Conservation (phyloP, 495 filamentous ascomycete species). For the Penicillium steckii region DNA sequence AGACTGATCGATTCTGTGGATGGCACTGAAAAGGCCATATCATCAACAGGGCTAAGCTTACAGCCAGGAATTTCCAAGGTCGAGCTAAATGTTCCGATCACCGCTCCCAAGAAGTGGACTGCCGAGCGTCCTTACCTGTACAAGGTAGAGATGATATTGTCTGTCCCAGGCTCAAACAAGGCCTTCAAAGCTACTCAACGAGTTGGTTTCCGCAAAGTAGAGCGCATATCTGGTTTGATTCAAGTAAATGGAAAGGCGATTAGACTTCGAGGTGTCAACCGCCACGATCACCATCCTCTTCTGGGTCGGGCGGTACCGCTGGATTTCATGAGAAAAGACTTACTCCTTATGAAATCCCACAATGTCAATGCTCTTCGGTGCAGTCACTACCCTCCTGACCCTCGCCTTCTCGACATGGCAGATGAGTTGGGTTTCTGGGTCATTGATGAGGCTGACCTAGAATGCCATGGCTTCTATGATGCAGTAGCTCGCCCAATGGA, state of each 20-base stretch:
- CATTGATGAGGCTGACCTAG: conserved; percentile 70
- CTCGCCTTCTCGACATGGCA: conserved; percentile 56
- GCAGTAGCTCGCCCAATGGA: conserved; percentile 45
- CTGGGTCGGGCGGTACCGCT: conserved; percentile 59
- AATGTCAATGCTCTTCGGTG: conserved; percentile 67
- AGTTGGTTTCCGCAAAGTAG: conserved; percentile 59
- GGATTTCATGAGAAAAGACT: conserved; percentile 54
- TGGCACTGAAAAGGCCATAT: conserved; percentile 6
- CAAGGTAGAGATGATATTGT: conserved; percentile 37
- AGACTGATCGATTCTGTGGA: neutral
- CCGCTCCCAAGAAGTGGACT: conserved; percentile 59
- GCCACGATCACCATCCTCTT: conserved; percentile 61
- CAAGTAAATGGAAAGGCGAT: conserved; percentile 59
- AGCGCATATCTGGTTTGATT: conserved; percentile 54
- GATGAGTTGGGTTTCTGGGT: conserved; percentile 70
- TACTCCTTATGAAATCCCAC: conserved; percentile 63
- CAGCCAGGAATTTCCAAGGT: neutral
- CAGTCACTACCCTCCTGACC: conserved; percentile 61
- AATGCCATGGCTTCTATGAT: conserved; percentile 65
- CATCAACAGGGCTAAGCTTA: neutral
- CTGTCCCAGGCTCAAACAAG: conserved; percentile 15
- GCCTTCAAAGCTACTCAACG: conserved; percentile 46
- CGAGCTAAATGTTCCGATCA: conserved; percentile 38
- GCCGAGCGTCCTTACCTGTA: conserved; percentile 64
- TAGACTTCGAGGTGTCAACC: conserved; percentile 58